phyloP scores from a whole-genome alignment of 305 asterid species.

The Coffea humblotiana region DNA sequence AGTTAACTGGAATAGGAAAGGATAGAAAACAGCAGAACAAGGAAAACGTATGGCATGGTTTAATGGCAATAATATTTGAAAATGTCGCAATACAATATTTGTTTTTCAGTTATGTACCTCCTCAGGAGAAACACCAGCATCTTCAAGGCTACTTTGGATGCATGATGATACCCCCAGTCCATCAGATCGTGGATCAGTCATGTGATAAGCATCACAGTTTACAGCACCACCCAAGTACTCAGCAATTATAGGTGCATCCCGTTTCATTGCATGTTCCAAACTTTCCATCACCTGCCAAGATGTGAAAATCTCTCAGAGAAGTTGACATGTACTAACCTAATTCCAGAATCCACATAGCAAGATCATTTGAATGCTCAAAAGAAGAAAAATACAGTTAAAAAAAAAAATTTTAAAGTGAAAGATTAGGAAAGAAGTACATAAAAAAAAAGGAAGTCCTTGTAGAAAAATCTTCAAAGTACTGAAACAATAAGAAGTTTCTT shows the following conservation, averaged over 20 bases:
- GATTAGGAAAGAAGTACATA: background rate
- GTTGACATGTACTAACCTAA: background rate
- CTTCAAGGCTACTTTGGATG: conserved; percentile 56
- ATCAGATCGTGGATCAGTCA: conserved; percentile 73
- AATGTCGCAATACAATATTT: background rate
- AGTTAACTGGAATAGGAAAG: background rate
- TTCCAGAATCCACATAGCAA: background rate
- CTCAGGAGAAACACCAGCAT: conserved; percentile 72
- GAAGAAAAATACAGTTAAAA: background rate
- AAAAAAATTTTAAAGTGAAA: background rate
- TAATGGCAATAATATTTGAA: background rate
- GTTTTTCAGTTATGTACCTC: conserved; percentile 41
- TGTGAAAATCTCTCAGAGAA: background rate
- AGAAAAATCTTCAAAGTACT: background rate
- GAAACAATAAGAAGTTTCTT: background rate
- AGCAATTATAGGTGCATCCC: conserved; percentile 58
- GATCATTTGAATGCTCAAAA: background rate
- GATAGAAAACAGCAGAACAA: background rate
- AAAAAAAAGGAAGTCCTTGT: background rate
- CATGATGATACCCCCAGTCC: conserved; percentile 78
- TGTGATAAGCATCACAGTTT: conserved; percentile 73
- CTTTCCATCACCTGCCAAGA: conserved; percentile 60
- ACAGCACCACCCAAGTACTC: conserved; percentile 74
- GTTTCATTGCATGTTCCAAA: conserved; percentile 69
- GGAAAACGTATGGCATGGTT: background rate